Conservation (phyloP, 768 basidiomycete species). For the Ramaria sp. region DNA sequence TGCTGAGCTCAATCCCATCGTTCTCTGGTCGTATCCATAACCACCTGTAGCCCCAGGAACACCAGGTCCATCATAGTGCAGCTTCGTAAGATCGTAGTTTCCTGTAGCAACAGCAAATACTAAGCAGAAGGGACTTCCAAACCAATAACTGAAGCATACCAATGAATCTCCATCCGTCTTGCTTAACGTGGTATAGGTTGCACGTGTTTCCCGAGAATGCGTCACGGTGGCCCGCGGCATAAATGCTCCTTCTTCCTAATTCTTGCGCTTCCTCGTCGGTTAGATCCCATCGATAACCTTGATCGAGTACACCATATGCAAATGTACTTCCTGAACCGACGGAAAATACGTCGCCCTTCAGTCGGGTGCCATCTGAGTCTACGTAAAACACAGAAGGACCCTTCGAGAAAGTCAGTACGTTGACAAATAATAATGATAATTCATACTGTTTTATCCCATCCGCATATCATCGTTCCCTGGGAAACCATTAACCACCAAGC, state of each 20-base stretch:
- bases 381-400: slow-evolving; percentile 96
- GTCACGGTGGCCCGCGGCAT: slow-evolving; percentile 94
- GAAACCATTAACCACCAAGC: background rate
- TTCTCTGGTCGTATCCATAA: slow-evolving; percentile 72
- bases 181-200: slow-evolving; percentile 92
- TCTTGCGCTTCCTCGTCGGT: slow-evolving; percentile 91
- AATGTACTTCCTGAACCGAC: slow-evolving; percentile 98
- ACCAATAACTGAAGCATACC: slow-evolving; percentile 35
- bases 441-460: slow-evolving; percentile 95
- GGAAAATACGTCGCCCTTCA: slow-evolving; percentile 96
- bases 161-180: slow-evolving; percentile 94
- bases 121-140: slow-evolving; percentile 7
- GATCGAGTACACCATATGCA: slow-evolving; percentile 98
- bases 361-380: slow-evolving; percentile 90
- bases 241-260: slow-evolving; percentile 85
- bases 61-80: slow-evolving; percentile 87
- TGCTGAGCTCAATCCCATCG: slow-evolving; percentile 10
- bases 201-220: slow-evolving; percentile 93
- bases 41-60: slow-evolving; percentile 54
- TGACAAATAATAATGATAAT: slow-evolving; percentile 6
- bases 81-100: slow-evolving; percentile 82
- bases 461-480: slow-evolving; percentile 98
- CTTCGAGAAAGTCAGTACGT: slow-evolving; percentile 22
- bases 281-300: slow-evolving; percentile 89
- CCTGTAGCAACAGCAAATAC: slow-evolving; percentile 33